Evolutionary conservation across 768 basidiomycete genomes (phyloP).

Genomic region (Scleroderma bovista): DNA sequence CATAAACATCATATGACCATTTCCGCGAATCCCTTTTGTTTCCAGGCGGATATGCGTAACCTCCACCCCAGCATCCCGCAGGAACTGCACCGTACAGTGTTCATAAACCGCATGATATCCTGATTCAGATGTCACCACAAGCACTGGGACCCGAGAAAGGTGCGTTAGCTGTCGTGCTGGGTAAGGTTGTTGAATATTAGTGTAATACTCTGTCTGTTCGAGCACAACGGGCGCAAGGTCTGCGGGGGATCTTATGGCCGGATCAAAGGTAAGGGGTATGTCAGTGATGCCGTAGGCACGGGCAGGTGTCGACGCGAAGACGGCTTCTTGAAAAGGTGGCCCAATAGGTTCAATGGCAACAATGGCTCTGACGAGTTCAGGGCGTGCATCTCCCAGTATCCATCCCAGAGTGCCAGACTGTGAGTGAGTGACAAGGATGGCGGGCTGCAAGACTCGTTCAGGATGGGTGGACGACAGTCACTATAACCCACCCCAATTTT

Average conservation of each 20-base stretch:
- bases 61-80: conserved; percentile 39
- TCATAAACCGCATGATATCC: conserved; percentile 49
- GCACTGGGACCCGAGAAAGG: conserved; percentile 38
- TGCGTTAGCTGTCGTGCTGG: conserved; percentile 41
- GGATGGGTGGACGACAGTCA: not conserved
- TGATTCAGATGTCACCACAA: conserved; percentile 45
- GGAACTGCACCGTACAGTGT: conserved; percentile 37
- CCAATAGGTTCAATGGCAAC: conserved; percentile 46
- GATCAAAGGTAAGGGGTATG: conserved; percentile 38
- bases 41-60: conserved; percentile 37
- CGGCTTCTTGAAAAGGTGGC: conserved; percentile 40
- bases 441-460: conserved; percentile 29
- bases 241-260: conserved; percentile 35
- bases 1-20: conserved; percentile 56
- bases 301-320: conserved; percentile 33
- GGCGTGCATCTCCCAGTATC: conserved; percentile 43
- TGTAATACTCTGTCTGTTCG: conserved; percentile 24
- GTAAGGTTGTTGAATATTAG: conserved; percentile 38
- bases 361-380: conserved; percentile 40
- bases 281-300: conserved; percentile 46
- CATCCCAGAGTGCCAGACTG: conserved; percentile 46
- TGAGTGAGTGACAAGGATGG: conserved; percentile 45
- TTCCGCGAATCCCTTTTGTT: conserved; percentile 44
- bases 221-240: conserved; percentile 30
- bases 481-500: conserved; percentile 40